Conservation (phyloP, 129 eudicot genomes). For the Flaveria brownii region DNA sequence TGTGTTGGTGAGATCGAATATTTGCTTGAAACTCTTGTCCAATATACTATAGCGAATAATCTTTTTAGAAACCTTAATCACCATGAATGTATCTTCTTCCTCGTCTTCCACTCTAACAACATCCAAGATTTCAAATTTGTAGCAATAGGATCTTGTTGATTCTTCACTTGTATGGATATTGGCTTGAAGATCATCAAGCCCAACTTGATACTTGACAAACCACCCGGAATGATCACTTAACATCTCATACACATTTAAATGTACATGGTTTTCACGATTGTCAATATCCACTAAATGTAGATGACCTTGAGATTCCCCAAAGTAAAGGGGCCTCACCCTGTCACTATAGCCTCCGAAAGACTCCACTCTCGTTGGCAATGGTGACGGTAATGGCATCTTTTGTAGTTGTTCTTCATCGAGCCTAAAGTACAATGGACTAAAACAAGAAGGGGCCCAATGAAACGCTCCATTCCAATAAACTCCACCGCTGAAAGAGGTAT, state of each 20-base stretch:
- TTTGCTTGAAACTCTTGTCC: conserved; percentile 26
- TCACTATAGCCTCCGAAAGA: background rate
- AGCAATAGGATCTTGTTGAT: no score
- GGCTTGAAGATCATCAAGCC: conserved; percentile 19
- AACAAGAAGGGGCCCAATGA: conserved; percentile 33
- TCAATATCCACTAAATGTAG: conserved; percentile 35
- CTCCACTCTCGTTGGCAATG: background rate
- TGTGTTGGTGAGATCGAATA: conserved; percentile 5
- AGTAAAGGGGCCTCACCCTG: conserved; percentile 26
- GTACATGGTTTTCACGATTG: background rate
- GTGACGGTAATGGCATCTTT: conserved; percentile 22
- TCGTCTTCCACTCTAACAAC: conserved; percentile 24
- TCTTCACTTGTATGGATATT: no score
- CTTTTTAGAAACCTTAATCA: conserved; percentile 26
- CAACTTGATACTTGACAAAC: conserved; percentile 26
- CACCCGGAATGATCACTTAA: conserved; percentile 24
- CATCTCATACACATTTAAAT: conserved; percentile 39
- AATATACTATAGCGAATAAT: conserved; percentile 23
- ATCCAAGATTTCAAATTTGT: background rate
- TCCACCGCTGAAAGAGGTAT: background rate
- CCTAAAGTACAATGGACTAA: conserved; percentile 20
- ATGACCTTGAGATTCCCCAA: conserved; percentile 46
- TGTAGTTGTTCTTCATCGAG: conserved; percentile 23
- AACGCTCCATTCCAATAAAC: conserved; percentile 40
- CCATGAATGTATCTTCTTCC: conserved; percentile 34